Base-by-base conservation (phyloP, 2,329 filamentous ascomycete genomes). In the Didymella lethalis region DNA sequence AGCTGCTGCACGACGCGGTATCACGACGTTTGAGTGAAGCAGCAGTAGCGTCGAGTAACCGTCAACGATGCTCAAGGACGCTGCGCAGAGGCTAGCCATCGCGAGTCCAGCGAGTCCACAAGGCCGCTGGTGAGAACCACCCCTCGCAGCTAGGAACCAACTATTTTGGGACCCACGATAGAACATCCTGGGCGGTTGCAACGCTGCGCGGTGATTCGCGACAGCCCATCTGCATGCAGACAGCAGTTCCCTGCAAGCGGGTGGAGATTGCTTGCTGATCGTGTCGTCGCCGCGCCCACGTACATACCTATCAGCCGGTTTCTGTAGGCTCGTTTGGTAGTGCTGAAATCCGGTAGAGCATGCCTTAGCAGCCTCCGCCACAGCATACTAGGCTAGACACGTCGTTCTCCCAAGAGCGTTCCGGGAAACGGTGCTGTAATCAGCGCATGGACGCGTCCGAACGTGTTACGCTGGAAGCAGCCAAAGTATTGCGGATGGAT, bases 191-290 rank as follows among this genome's bases (percentile, higher is more conserved):
- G 69, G 26, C 50, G 52, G 57, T 59, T 49, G 65, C 55, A 61
- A 66, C 62, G 52, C 59, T 57, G 57, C 50, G 58, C 53, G 48
- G 59, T 74, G 71, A 75, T 75, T 75, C 65, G 73, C 64, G 63
- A 67, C 57, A 56, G 51, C 61, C 51, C 47, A 46, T 51, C 65
- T 68, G 63, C 59, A 67, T 57, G 36, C 59, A 63, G 63, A 69
- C 67, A 70, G 66, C 64, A 65, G 47, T 63, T 60, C 71, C 70
- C 70, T 75, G 73, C 69, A 68, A 64, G 54, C 62, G 47, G 61
- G 73, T 74, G 72, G 73, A 72, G 68, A 71, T 67, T 74, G 71
- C 74, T 74, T 75, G 71, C 71, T 75, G 70, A 74, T 73, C 69
- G 65, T 64, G 63, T 73, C 68, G 72, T 73, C 66, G 65, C 64